A percentile compares a stretch with the other conserved stretches of the same genome.
Conservation (phyloP, 345 rosid genomes). For the Eucalyptus victrix region DNA sequence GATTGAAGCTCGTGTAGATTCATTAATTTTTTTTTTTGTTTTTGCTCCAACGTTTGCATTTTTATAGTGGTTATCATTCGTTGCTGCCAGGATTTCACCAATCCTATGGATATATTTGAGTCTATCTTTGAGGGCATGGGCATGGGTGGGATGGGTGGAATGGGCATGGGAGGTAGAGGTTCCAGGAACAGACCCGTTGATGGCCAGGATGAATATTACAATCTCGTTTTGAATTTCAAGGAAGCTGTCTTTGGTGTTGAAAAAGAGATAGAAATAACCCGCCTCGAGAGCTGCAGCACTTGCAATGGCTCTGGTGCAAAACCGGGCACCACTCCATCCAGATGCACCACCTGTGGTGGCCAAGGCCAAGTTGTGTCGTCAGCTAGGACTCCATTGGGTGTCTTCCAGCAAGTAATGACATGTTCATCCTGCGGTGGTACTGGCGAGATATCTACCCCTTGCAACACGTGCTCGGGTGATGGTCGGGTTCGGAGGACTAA, state of each 20-base stretch:
- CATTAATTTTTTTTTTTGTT: background rate
- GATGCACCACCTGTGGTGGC: slow-evolving; percentile 84
- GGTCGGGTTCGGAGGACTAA: slow-evolving; percentile 84
- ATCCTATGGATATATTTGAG: slow-evolving; percentile 92
- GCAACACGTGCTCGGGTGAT: slow-evolving; percentile 80
- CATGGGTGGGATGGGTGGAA: slow-evolving; percentile 69
- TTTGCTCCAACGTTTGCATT: background rate
- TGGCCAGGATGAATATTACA: slow-evolving; percentile 91
- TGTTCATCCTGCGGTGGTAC: slow-evolving; percentile 81
- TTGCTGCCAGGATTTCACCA: slow-evolving; percentile 73
- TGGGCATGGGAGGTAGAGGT: slow-evolving; percentile 66
- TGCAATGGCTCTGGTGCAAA: slow-evolving; percentile 94
- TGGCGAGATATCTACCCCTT: slow-evolving; percentile 70
- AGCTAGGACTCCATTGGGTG: slow-evolving; percentile 88
- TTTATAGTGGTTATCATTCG: background rate
- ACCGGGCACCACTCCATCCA: slow-evolving; percentile 72
- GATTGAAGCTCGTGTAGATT: background rate
- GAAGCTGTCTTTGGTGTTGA: slow-evolving; percentile 94
- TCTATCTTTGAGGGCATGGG: slow-evolving; percentile 89
- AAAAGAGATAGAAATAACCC: slow-evolving; percentile 87
- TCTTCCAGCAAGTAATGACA: slow-evolving; percentile 96
- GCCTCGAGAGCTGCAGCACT: slow-evolving; percentile 78
- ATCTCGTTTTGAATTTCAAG: slow-evolving; percentile 63
- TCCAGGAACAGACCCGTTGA: slow-evolving; percentile 75
- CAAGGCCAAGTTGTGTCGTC: slow-evolving; percentile 96